Percentiles rank a stretch among this genome's conserved stretches.
Evolutionary conservation across 768 basidiomycete species (phyloP).

Genomic region (Roridomyces roridus): DNA sequence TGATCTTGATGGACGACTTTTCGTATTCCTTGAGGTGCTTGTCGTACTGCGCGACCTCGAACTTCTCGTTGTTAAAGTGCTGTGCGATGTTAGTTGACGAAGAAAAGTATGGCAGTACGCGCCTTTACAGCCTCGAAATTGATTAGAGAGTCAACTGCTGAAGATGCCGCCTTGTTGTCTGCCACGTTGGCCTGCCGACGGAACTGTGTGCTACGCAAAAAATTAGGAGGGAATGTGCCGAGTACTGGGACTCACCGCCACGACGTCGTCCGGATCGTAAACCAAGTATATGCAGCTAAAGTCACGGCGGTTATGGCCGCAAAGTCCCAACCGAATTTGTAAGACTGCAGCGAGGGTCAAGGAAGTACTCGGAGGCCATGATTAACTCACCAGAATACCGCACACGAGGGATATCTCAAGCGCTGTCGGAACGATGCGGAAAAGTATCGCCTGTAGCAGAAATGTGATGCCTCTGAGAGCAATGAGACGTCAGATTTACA

Average conservation of each 20-base stretch:
- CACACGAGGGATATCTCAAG: constrained; percentile 97
- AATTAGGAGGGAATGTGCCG: constrained; percentile 3
- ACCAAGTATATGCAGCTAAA: constrained; percentile 94
- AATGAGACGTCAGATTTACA: background rate
- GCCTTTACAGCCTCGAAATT: constrained; percentile 99
- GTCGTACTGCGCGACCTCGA: constrained; percentile 92
- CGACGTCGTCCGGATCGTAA: constrained; percentile 93
- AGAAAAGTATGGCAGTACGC: constrained; percentile 12
- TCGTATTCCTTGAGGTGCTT: constrained; percentile 87
- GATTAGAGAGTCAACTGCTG: constrained; percentile 94
- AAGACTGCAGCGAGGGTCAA: constrained; percentile 62
- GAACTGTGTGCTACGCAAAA: constrained; percentile 76
- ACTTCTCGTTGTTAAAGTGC: constrained; percentile 98
- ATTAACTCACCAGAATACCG: constrained; percentile 82
- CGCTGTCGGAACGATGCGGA: constrained; percentile 95
- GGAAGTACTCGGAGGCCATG: background rate
- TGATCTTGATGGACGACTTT: constrained; percentile 91
- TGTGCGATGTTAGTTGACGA: constrained; percentile 35
- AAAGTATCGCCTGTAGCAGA: constrained; percentile 89
- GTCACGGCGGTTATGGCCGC: constrained; percentile 88
- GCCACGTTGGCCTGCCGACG: constrained; percentile 94
- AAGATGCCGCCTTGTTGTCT: constrained; percentile 94
- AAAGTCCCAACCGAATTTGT: constrained; percentile 98
- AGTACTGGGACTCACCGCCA: constrained; percentile 71
- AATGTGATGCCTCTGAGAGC: constrained; percentile 89